Evolutionary conservation across 257 asterid genomes (phyloP), one percentile per base, ranked within the genome.

Genomic region (Nicotiana knightiana): DNA sequence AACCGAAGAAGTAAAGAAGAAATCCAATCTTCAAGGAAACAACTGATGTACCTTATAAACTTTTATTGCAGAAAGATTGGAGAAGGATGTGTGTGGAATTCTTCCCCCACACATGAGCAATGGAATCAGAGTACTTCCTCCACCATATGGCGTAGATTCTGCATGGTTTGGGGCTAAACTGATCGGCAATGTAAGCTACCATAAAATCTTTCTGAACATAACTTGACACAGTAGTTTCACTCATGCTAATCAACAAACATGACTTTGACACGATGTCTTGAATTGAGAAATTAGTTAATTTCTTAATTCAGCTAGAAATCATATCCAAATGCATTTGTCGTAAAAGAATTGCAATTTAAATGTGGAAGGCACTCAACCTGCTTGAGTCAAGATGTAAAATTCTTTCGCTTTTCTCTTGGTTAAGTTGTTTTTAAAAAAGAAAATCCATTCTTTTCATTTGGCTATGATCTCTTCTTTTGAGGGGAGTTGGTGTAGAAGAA

Each of bases 131-230:
- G 97, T 96, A 82, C 21, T 93, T 79, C 97, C 98, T 86, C 94
- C 98, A 15, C 96, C 97, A 67, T 86, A 89, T 85, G 99, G 98
- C 33, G 84, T 87, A 18, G 95, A 96, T 88, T 91, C 99, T 83
- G 97, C 94, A 21, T 96, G 99, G 99, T 90, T 86, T 70, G 99
- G 99, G 84, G 99, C 97, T 63, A 93, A 94, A 88, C 96, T 91
- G 81, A 85, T 96, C 79, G 90, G 97, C 95, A 94, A 94, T 85
- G 99, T 94, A 93, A 89, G 88, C 82, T 83, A 39, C 86, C 84
- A 16, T 39, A 73, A 75, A 28, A 28, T 58, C 26, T 59, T 57
- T 8, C 85, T 37, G 55, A 64, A 18, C 79, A 61, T 48, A 21
- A 67, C 16, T 28, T 5, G 66, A 70, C 8, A 28, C 4, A 3